phyloP scores from a whole-genome alignment of 2,329 filamentous ascomycete genomes.

The Drechslerella stenobrocha region DNA sequence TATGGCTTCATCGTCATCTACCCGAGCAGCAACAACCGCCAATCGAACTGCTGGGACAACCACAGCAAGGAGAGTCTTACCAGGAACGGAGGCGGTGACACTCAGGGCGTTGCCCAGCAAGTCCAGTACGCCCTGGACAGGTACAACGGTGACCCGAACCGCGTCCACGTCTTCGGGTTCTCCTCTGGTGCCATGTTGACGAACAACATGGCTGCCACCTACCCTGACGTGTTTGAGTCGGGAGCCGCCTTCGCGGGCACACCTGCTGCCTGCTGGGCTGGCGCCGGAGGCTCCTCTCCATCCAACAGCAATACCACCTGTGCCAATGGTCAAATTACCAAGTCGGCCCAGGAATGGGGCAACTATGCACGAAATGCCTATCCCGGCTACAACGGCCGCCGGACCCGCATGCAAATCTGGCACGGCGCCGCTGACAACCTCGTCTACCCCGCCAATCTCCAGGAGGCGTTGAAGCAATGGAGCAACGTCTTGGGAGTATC shows the following conservation, averaged over 20 bases:
- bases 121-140: slow-evolving; percentile 55
- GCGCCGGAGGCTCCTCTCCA: slow-evolving; percentile 21
- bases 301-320: slow-evolving; percentile 10
- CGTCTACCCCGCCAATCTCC: slow-evolving; percentile 56
- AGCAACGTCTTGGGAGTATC: slow-evolving; percentile 54
- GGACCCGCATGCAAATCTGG: slow-evolving; percentile 57
- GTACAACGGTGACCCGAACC: slow-evolving; percentile 54
- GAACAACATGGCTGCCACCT: slow-evolving; percentile 60
- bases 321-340: slow-evolving; percentile 8
- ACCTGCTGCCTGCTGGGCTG: slow-evolving; percentile 57
- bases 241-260: slow-evolving; percentile 59
- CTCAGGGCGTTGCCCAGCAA: slow-evolving; percentile 57
- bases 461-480: slow-evolving; percentile 59
- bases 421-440: slow-evolving; percentile 56
- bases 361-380: slow-evolving; percentile 54
- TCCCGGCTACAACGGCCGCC: slow-evolving; percentile 55
- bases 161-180: slow-evolving; percentile 54
- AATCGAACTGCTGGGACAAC: slow-evolving; percentile 38
- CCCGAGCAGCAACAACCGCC: slow-evolving; percentile 23
- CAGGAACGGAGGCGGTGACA: slow-evolving; percentile 56
- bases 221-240: slow-evolving; percentile 60
- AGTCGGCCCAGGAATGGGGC: slow-evolving; percentile 29
- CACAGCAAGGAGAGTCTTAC: slow-evolving; percentile 50
- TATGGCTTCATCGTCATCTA: slow-evolving; percentile 34
- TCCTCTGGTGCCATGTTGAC: slow-evolving; percentile 55